Base-by-base conservation (phyloP, 148 eudicot species). In the Persicaria tinctoria region DNA sequence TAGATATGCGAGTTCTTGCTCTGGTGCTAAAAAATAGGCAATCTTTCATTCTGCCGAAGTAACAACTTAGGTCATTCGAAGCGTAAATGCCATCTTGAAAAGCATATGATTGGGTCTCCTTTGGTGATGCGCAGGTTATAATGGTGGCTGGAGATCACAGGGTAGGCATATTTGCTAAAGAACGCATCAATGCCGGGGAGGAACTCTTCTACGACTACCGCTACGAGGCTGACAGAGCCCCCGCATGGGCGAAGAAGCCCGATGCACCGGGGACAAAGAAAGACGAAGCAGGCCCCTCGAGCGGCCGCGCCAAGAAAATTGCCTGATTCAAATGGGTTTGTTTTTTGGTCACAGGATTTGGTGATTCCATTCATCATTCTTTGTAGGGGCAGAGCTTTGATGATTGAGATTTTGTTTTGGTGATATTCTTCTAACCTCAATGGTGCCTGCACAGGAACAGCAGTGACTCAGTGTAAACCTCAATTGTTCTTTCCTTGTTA, bases 111-210 rank as follows among this genome's bases (percentile, higher is more conserved):
- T 59, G 64, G 18, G 11, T 32, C 20, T 6, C 9, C 51, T 73
- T 5, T 11, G 59, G 12, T 14, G 45, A 66, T 47, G 8, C 2
- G 74, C 85, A 94, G 98, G 98, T 95, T 32, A 87, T 95, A 70
- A 85, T 95, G 98, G 98, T 92, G 44, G 90, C 90, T 17, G 98
- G 98, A 73, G 98, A 95, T 87, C 98, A 95, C 79, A 84, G 97
- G 63, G 98, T 95, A n/a, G 98, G 98, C 46, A 95, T 95, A 82
- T 95, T 90, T 79, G 98, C 98, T 20, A 95, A 95, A 74, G 96
- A 95, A 79, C 79, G 91, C 56, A 95, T 95, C 38, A 78, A 78
- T 74, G 92, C 91, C 1, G 97, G 98, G 27, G 97, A 92, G 82
- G 98, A 95, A 74, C 88, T 95, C 6, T 95, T 95, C 78, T 95